phyloP scores from a whole-genome alignment of 2,329 filamentous ascomycete genomes.

The Sporothrix schenckii region DNA sequence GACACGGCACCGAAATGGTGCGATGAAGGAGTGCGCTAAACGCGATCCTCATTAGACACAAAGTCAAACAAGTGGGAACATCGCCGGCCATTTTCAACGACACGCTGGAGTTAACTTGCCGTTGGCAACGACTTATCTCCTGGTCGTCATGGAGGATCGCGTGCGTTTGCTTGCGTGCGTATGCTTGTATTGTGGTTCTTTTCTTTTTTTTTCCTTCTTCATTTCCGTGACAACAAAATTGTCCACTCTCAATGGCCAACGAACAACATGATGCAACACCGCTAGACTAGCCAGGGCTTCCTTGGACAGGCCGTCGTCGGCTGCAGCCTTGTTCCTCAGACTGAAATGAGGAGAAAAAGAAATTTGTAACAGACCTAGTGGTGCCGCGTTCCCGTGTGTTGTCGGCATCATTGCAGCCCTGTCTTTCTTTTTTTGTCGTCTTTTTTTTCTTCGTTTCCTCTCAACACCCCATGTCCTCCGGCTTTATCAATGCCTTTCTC shows the following conservation, averaged over 20 bases:
- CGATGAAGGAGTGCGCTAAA: no score
- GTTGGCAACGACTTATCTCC: not conserved
- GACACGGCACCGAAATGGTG: constrained; percentile 5
- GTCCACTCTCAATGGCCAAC: no score
- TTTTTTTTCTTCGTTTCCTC: not conserved
- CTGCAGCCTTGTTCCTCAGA: no score
- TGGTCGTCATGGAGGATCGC: not conserved
- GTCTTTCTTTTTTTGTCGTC: not conserved
- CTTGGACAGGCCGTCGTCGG: no score
- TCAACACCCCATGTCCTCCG: not conserved
- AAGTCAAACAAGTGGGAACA: not conserved
- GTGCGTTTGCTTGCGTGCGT: not conserved
- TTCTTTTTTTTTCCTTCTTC: no score
- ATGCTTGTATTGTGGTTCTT: not conserved
- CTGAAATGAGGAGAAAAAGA: not conserved
- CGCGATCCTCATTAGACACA: no score
- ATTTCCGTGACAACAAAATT: no score
- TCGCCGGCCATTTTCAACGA: not conserved
- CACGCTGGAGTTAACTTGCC: constrained; percentile 1
- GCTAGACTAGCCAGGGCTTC: no score
- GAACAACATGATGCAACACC: no score
- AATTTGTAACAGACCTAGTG: not conserved
- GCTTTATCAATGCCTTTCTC: not conserved
- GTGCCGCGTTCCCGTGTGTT: constrained; percentile 23
- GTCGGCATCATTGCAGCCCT: constrained; percentile 15